Base-by-base conservation (phyloP, 805 yeast genomes). In the Hanseniaspora lachancei region DNA sequence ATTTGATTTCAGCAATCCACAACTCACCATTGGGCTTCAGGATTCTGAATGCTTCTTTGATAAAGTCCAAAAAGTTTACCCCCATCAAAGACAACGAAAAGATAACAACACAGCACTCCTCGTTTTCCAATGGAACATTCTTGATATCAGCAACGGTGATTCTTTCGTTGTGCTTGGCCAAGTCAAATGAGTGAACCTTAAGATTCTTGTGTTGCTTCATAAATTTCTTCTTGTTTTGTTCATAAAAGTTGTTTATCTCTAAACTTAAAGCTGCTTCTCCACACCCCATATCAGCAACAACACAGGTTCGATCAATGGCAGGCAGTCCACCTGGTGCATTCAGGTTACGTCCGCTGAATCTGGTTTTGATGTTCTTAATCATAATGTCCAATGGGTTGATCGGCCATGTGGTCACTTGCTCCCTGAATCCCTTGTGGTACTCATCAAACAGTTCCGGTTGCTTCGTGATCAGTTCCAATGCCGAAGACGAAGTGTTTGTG, bases 201-300 rank as follows among this genome's bases (percentile, higher is more conserved):
- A 82, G 73, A 52, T 77, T 74, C 55, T 74, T 75, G 38, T 72
- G 70, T 34, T 66, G 66, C 46, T 74, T 75, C 54, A 62, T 64
- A 13, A 57, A 57, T 47, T 61, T 63, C 29, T 64, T 67, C 47
- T 66, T 68, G 58, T 62, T 63, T 23, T 65, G 63, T 50, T 70
- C 70, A 58, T 77, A 70, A 62, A 77, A 77, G 10, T 76, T 73
- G 51, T 73, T 73, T 51, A 86, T 76, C 62, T 88, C 86, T 41
- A 74, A 68, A 1, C 96, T 81, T 48, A 93, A 75, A 62, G 86
- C 85, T 0, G 97, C 98, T 69, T 93, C 98, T 56, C 98, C 99
- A 68, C 98, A 93, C 12, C 98, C 99, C 97, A 93, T 91, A 71
- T 93, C 98, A 0, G 97, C 97, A 58, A 93, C 77, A 3, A 85